phyloP scores from a whole-genome alignment of 2,329 filamentous ascomycete species.

The Mariannaea elegans region DNA sequence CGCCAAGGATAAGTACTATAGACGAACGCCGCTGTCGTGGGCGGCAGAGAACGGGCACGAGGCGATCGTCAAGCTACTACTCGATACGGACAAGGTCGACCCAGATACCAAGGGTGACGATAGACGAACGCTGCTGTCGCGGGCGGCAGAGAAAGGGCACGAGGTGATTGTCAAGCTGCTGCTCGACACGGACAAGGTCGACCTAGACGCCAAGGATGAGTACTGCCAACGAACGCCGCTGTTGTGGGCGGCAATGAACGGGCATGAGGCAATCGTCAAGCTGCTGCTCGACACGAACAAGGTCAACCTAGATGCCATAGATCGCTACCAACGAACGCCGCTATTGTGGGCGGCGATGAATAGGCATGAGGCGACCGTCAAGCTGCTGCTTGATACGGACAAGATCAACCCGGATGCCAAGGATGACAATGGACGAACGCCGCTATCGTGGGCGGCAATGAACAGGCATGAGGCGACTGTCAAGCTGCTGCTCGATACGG shows the following conservation, averaged over 20 bases:
- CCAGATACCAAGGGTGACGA: not conserved
- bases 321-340: not conserved
- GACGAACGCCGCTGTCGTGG: not conserved
- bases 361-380: not conserved
- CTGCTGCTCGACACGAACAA: not conserved
- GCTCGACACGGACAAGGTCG: not conserved
- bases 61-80: not conserved
- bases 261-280: not conserved
- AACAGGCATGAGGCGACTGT: conserved; percentile 21
- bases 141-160: too few relatives aligned
- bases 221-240: not conserved
- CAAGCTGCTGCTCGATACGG: too few relatives aligned
- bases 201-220: not conserved
- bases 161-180: too few relatives aligned
- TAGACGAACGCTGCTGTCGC: not conserved
- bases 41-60: not conserved
- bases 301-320: too few relatives aligned
- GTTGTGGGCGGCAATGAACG: not conserved
- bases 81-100: not conserved
- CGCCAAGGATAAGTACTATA: too few relatives aligned
- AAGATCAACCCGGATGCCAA: not conserved
- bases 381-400: not conserved
- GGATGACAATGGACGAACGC: not conserved
- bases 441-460: not conserved
- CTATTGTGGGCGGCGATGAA: not conserved